phyloP scores from a whole-genome alignment of 148 eudicot species.

The Fagopyrum tataricum region DNA sequence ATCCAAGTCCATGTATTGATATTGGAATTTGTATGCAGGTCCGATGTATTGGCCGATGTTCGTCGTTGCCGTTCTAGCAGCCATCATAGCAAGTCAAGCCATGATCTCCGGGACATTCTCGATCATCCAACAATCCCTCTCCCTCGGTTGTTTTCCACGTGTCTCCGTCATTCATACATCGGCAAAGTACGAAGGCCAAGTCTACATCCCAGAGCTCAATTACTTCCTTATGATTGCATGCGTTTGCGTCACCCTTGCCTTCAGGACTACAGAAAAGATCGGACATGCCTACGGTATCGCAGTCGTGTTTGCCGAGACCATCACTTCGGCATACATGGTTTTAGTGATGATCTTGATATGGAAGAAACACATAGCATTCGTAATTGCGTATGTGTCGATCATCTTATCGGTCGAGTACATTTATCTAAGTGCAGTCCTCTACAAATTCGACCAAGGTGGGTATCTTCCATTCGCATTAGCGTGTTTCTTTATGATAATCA shows the following conservation, averaged over 20 bases:
- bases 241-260: slow-evolving; percentile 21
- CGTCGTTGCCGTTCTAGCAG: slow-evolving; percentile 31
- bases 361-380: slow-evolving; percentile 27
- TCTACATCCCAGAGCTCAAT: slow-evolving; percentile 27
- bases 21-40: not conserved
- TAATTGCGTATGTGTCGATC: slow-evolving; percentile 18
- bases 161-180: slow-evolving; percentile 32
- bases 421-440: slow-evolving; percentile 35
- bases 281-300: slow-evolving; percentile 38
- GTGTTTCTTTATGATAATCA: slow-evolving; percentile 18
- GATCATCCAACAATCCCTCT: slow-evolving; percentile 31
- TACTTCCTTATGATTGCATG: slow-evolving; percentile 23
- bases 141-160: slow-evolving; percentile 27
- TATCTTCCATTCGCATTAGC: slow-evolving; percentile 43
- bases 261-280: slow-evolving; percentile 21
- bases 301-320: slow-evolving; percentile 33
- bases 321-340: slow-evolving; percentile 30
- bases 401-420: slow-evolving; percentile 23
- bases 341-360: slow-evolving; percentile 39
- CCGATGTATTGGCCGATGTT: slow-evolving; percentile 39
- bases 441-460: slow-evolving; percentile 38
- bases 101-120: slow-evolving; percentile 38
- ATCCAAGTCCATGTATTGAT: no score
- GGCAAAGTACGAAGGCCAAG: slow-evolving; percentile 29
- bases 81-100: slow-evolving; percentile 48